Evolutionary conservation across 495 filamentous ascomycete species (phyloP).

Genomic region (Parathielavia appendiculata): DNA sequence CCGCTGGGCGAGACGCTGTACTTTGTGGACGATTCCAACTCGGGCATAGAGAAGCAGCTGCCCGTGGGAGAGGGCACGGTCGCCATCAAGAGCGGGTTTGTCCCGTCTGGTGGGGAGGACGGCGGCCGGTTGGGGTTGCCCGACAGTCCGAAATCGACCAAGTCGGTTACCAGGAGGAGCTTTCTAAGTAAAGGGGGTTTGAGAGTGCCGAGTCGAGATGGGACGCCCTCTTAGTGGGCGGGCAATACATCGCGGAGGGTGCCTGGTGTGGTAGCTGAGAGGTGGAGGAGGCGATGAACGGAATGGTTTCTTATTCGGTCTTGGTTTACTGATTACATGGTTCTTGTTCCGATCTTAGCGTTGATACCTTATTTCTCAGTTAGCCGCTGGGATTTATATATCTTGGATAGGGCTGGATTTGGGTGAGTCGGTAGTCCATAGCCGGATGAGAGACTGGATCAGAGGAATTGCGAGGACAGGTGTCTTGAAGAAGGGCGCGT

Average conservation of each 20-base stretch:
- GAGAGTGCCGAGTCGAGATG: constrained; percentile 13
- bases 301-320: no score
- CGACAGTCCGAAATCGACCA: constrained; percentile 52
- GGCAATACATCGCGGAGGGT: background rate
- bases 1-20: constrained; percentile 78
- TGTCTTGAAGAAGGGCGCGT: no score
- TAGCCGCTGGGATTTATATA: no score
- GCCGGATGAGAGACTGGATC: no score
- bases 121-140: constrained; percentile 22
- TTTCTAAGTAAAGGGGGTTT: constrained; percentile 51
- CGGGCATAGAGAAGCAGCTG: constrained; percentile 67
- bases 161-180: constrained; percentile 36
- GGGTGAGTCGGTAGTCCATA: no score
- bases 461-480: no score
- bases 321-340: no score
- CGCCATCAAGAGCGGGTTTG: constrained; percentile 61
- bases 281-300: background rate
- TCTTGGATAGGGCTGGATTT: background rate
- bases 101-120: constrained; percentile 15
- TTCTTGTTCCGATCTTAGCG: no score
- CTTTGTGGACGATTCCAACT: constrained; percentile 78
- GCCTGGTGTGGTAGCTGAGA: background rate
- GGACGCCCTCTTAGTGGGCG: constrained; percentile 6
- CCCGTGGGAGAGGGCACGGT: constrained; percentile 63
- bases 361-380: no score